These are phyloP conservation scores for Apocynum venetum DNA, from an alignment of 257 asterid species.

Conservation along the genomic window DNA sequence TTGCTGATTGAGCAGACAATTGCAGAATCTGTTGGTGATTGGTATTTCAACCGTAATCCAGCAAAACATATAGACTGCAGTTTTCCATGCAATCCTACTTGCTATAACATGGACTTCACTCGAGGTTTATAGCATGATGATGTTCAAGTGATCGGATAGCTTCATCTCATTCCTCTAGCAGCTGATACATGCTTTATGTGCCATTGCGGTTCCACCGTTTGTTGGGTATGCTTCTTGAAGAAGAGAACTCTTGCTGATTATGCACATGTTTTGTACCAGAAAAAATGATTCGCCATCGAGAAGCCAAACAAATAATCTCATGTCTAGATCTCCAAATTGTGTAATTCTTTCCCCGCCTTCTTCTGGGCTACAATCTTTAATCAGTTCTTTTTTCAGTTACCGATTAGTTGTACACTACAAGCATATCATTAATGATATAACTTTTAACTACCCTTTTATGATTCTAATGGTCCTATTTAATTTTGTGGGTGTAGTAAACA, in stretches of 20 bases:
- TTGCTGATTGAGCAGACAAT: slow-evolving; percentile 55
- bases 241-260: not conserved
- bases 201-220: not conserved
- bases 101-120: slow-evolving; percentile 59
- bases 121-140: slow-evolving; percentile 16
- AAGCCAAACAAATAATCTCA: not conserved
- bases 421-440: not conserved
- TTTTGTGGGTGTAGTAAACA: too few relatives aligned
- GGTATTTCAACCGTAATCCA: slow-evolving; percentile 70
- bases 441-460: not conserved
- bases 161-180: slow-evolving; percentile 4
- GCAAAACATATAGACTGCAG: slow-evolving; percentile 66
- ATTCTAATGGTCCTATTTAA: too few relatives aligned
- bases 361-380: not conserved
- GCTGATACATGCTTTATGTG: not conserved
- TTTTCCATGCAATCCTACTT: slow-evolving; percentile 91
- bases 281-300: not conserved
- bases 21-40: slow-evolving; percentile 87
- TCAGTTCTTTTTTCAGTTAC: slow-evolving; percentile 1
- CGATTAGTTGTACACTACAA: not conserved
- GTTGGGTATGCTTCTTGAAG: not conserved
- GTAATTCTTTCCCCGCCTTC: not conserved
- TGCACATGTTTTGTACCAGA: not conserved
- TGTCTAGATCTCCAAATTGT: not conserved
- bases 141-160: not conserved